Evolutionary conservation across 2,329 filamentous ascomycete species (phyloP), one percentile per base, ranked within the genome.

Genomic region (Fusarium acutatum): DNA sequence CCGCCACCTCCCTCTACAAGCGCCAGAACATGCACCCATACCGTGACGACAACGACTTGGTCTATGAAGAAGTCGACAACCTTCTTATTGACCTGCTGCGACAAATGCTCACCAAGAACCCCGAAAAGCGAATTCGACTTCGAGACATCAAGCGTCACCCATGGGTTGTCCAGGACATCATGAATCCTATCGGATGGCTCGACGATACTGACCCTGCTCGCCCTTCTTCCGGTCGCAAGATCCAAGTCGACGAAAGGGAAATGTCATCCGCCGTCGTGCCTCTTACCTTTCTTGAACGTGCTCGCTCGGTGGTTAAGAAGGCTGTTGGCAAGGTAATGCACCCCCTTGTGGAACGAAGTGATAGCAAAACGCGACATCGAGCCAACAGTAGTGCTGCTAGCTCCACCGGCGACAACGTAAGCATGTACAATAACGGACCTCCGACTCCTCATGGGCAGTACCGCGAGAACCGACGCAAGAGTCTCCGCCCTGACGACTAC

Each of bases 141-240:
- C 91, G 92, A 68, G 96, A 98, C 77, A 96, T 98, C 78, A 98
- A 98, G 82, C 92, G 93, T 68, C 96, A 99, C 80, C 92, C 92
- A 10, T 99, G 96, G 96, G 92, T 98, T 22, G 87, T 96, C 3
- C 87, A 92, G 65, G 95, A 93, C 72, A 89, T 98, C 50, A 84
- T 89, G 38, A 92, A 97, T 75, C 89, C 92, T 41, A 85, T 90
- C 37, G 87, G 88, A 15, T 99, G 96, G 96, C 89, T 98, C n/a
- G 94, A 97, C 76, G 94, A 97, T 72, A 97, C 95, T 2, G 96
- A 98, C 78, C 95, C 95, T 5, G 91, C 90, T 41, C 89, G 92
- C 40, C 92, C 92, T 67, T 92, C 91, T 37, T 90, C 93, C 64
- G 95, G 94, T 74, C 91, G 93, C 80, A 94, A 91, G 82, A 98